Conservation (phyloP, 148 eudicot species). For the Chenopodium album region DNA sequence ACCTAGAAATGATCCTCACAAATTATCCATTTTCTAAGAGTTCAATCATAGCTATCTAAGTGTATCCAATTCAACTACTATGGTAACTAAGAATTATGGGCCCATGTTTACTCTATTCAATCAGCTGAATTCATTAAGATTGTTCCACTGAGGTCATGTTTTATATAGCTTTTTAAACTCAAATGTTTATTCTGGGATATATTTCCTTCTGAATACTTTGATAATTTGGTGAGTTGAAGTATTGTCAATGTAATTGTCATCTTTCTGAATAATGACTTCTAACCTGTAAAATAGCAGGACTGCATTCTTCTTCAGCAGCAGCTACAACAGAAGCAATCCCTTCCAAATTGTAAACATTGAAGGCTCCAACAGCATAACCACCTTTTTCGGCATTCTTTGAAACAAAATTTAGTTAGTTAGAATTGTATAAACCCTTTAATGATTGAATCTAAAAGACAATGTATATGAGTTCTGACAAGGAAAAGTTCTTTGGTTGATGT, state of each 20-base stretch:
- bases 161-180: neutral
- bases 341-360: slow-evolving; percentile 94
- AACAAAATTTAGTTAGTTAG: slow-evolving; percentile 18
- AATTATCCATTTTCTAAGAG: neutral
- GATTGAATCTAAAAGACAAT: neutral
- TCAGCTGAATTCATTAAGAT: neutral
- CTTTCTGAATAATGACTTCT: neutral
- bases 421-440: slow-evolving; percentile 7
- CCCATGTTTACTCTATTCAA: neutral
- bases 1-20: too few relatives aligned
- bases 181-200: neutral
- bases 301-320: slow-evolving; percentile 84
- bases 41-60: neutral
- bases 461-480: slow-evolving; percentile 45
- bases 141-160: neutral
- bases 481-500: slow-evolving; percentile 78
- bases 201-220: neutral
- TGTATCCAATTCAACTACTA: neutral
- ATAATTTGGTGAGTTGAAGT: neutral
- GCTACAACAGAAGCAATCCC: slow-evolving; percentile 93
- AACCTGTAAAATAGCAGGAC: slow-evolving; percentile 99
- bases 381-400: slow-evolving; percentile 83
- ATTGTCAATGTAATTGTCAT: too few relatives aligned
- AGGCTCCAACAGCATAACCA: slow-evolving; percentile 97
- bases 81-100: neutral